phyloP scores from a whole-genome alignment of 2,329 filamentous ascomycete species.

The Penicillium vulpinum region DNA sequence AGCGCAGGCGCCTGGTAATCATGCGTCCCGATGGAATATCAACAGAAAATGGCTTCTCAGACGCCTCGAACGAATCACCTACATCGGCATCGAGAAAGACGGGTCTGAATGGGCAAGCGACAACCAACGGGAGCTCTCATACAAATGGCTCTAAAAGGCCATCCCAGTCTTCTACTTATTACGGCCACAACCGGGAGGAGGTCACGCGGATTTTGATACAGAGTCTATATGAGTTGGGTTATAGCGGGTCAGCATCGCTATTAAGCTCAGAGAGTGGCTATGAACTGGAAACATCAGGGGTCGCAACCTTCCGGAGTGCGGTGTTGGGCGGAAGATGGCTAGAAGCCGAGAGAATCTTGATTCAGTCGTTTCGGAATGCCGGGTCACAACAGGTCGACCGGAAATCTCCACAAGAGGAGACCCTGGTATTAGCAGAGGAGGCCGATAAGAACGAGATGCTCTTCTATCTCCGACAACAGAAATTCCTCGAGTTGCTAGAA shows the following conservation, averaged over 20 bases:
- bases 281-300: slow-evolving; percentile 79
- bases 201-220: slow-evolving; percentile 91
- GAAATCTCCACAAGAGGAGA: slow-evolving; percentile 44
- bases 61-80: slow-evolving; percentile 59
- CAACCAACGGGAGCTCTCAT: slow-evolving; percentile 40
- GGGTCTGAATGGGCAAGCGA: slow-evolving; percentile 59
- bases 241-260: slow-evolving; percentile 70
- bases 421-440: slow-evolving; percentile 71
- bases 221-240: slow-evolving; percentile 84
- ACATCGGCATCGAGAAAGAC: slow-evolving; percentile 49
- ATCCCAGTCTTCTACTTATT: slow-evolving; percentile 57
- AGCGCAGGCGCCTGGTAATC: slow-evolving; percentile 60
- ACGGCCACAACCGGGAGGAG: slow-evolving; percentile 87
- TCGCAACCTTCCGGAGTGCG: slow-evolving; percentile 80
- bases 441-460: slow-evolving; percentile 78
- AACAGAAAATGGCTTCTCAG: slow-evolving; percentile 57
- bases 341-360: slow-evolving; percentile 79
- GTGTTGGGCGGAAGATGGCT: slow-evolving; percentile 79
- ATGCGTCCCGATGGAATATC: slow-evolving; percentile 64
- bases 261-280: slow-evolving; percentile 81
- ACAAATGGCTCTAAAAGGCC: slow-evolving; percentile 42
- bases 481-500: slow-evolving; percentile 89
- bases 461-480: slow-evolving; percentile 88
- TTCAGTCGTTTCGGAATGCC: slow-evolving; percentile 53
- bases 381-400: slow-evolving; percentile 36